Evolutionary conservation across 148 eudicot species (phyloP), one percentile per base, ranked within the genome.

Genomic region (Persicaria tinctoria): DNA sequence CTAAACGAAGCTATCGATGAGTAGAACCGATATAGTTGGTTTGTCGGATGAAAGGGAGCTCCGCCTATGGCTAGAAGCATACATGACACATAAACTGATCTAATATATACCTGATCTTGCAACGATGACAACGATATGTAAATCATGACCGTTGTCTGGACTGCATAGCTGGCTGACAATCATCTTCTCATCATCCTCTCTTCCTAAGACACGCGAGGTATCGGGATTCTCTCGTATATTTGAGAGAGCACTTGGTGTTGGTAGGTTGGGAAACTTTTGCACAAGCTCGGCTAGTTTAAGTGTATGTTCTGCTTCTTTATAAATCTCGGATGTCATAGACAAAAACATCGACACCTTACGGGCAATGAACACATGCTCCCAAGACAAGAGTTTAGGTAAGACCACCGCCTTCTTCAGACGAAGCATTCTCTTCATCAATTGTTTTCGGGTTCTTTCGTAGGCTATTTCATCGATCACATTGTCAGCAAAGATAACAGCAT

Each of bases 381-480:
- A 3, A 41, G 13, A 64, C 7, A 63, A 63, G 45, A 11, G 14
- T 32, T 12, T 38, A 46, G 46, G 38, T 32, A 32, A 10, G 1
- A 38, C 5, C 10, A n/a, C 60, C 5, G 6, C 20, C 60, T 18
- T 55, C n/a, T 1, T 55, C 20, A 55, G n/a, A n/a, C n/a, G 46
- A 38, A 14, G 32, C 4, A 5, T 32, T 4, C 12, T 9, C n/a
- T 0, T 4, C 46, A 1, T 5, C 69, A 32, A 14, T 12, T 63
- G 27, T 63, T 6, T 63, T 4, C 46, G 69, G 46, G 1, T 66
- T 41, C 41, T 66, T 17, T 41, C 48, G 5, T 66, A 66, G 70
- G 48, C 70, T 7, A 66, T 66, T 66, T 66, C 48, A 66, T 66
- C 70, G 14, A 66, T n/a, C 70, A 66, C 47, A 7, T 66, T 14